Conservation (phyloP, 345 rosid species). For the Boechera retrofracta region DNA sequence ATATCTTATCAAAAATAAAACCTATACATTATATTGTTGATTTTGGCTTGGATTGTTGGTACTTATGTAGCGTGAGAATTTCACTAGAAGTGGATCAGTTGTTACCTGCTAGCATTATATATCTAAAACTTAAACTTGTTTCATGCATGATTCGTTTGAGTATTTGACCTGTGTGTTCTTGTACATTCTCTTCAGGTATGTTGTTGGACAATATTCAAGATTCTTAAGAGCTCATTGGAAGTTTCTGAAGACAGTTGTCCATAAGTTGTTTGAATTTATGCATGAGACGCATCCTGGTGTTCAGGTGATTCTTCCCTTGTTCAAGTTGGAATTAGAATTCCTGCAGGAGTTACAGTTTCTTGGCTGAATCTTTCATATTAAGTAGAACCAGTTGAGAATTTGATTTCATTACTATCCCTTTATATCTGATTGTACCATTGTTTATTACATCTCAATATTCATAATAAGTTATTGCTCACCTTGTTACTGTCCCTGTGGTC, state of each 20-base stretch:
- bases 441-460: conserved; percentile 4
- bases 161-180: conserved; percentile 20
- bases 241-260: conserved; percentile 95
- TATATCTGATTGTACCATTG: conserved; percentile 3
- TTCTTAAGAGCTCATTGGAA: conserved; percentile 99
- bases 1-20: background rate
- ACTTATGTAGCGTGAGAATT: conserved; percentile 15
- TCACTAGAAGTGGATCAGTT: conserved; percentile 8
- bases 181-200: conserved; percentile 73
- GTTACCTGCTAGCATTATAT: conserved; percentile 17
- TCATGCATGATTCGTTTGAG: conserved; percentile 25
- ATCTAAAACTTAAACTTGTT: conserved; percentile 13
- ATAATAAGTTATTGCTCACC: background rate
- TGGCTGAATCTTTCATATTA: conserved; percentile 28
- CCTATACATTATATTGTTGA: background rate
- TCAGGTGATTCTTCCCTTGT: conserved; percentile 61
- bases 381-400: conserved; percentile 3
- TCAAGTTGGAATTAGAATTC: conserved; percentile 7
- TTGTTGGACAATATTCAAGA: conserved; percentile 98
- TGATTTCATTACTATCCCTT: conserved; percentile 12
- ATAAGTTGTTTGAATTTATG: conserved; percentile 98
- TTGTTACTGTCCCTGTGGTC: conserved; percentile 2
- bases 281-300: conserved; percentile 99
- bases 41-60: conserved; percentile 14
- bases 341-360: background rate